Conservation (phyloP, 176 grass and related monocot genomes). For the Bolboschoenus planiculmis region DNA sequence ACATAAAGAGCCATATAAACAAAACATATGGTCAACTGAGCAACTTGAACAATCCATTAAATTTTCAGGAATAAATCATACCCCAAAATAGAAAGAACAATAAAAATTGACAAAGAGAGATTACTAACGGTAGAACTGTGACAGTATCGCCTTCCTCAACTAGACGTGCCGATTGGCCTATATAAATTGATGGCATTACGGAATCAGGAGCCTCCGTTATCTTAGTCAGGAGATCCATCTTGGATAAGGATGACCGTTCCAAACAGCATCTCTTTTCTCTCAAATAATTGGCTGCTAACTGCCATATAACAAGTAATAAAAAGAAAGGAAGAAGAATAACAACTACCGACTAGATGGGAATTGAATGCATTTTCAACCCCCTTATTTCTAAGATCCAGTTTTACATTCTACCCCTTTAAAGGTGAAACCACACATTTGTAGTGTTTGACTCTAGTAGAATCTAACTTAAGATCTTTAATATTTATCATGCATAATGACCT, state of each 20-base stretch:
- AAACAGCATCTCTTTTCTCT: conserved; percentile 86
- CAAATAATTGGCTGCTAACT: conserved; percentile 92
- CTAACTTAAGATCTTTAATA: neutral
- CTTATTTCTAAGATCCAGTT: neutral
- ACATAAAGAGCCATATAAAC: neutral
- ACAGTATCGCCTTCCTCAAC: conserved; percentile 90
- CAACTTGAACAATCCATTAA: neutral
- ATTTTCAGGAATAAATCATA: neutral
- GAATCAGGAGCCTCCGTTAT: conserved; percentile 63
- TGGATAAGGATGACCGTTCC: conserved; percentile 39
- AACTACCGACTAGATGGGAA: neutral
- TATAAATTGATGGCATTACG: conserved; percentile 71
- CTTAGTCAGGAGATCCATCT: conserved; percentile 34
- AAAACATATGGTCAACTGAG: neutral
- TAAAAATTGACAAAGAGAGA: conserved; percentile 1
- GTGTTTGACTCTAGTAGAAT: neutral
- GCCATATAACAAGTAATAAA: conserved; percentile 37
- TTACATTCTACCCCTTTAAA: neutral
- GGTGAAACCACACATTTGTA: neutral
- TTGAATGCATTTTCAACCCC: neutral
- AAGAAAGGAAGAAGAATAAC: conserved; percentile 27
- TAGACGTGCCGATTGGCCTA: conserved; percentile 84
- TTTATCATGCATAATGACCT: neutral
- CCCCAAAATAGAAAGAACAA: neutral
- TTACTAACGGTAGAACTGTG: conserved; percentile 73